Base-by-base conservation (phyloP, 2,329 filamentous ascomycete genomes). In the Trichophaea hybrida region DNA sequence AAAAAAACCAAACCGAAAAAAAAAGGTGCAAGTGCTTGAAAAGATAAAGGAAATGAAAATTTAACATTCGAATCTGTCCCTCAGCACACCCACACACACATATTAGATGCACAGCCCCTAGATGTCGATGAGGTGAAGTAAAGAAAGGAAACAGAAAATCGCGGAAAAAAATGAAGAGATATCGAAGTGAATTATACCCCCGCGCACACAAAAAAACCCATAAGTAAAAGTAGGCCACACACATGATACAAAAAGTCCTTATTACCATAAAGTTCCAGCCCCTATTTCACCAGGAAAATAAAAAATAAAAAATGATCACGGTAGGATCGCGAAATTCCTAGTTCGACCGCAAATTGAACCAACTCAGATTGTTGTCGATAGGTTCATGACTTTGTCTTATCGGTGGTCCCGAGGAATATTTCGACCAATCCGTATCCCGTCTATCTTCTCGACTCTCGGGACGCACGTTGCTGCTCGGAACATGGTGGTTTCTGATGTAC, bases 301-400 rank as follows among this genome's bases (percentile, higher is more conserved):
- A 31, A 55, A 31, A 4, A 54, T 6, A 54, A 38, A 17, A 35
- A 53, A 53, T 2, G 50, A 53, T n/a, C 12, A 37, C 13, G 12
- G 10, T 2, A 13, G 17, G 33, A 33, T 10, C 7, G 31, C 10
- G 31, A 35, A 44, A 40, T 40, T 4, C 46, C 49, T 59, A 63
- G 48, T 61, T 44, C 2, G 12, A 58, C 31, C 56, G 57, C 37
- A 65, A 51, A 53, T 65, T 64, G 56, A 65, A 37, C 63, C 63
- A 65, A 43, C 63, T 65, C 37, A 65, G 56, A 55, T 60, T 64
- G 31, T 55, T 37, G 34, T 43, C 38, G 8, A 34, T 35, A 5
- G 40, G 6, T n/a, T 46, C 13, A 8, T 24, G n/a, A 44, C 38
- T 35, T 1, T 24, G 24, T 3, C 24, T 24, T 24, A 5, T 33